A percentile compares a stretch with the other conserved stretches of the same genome.
phyloP scores from a whole-genome alignment of 208 protist species.

The Angomonas deanei region DNA sequence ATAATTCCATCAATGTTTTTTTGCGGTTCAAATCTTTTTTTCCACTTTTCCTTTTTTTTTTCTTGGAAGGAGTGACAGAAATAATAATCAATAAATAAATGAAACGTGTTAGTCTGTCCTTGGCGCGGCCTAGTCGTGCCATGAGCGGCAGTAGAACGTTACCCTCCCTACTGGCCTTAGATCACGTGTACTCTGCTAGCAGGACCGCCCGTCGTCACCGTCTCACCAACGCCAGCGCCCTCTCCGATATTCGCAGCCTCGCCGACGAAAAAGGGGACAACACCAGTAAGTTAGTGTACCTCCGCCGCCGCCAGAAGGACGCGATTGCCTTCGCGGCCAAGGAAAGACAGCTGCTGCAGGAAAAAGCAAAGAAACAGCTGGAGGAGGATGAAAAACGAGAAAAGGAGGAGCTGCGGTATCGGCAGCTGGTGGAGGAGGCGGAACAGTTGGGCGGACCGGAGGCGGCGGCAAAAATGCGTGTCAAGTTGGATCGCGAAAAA shows the following conservation, averaged over 20 bases:
- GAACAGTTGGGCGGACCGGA: constrained; percentile 35
- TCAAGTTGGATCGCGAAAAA: constrained; percentile 38
- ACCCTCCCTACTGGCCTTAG: too few relatives aligned
- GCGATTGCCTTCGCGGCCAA: constrained; percentile 68
- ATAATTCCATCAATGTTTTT: too few relatives aligned
- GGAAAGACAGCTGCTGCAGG: constrained; percentile 65
- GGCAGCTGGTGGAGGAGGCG: constrained; percentile 51
- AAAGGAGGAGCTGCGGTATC: constrained; percentile 36
- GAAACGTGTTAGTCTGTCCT: too few relatives aligned
- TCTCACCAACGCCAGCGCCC: constrained; percentile 68
- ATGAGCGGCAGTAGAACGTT: too few relatives aligned
- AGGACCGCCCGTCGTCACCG: constrained; percentile 24
- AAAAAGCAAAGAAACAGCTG: constrained; percentile 71
- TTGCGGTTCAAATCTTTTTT: too few relatives aligned
- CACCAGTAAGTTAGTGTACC: constrained; percentile 73
- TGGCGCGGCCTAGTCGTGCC: too few relatives aligned
- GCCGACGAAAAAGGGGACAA: constrained; percentile 56
- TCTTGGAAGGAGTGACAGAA: too few relatives aligned
- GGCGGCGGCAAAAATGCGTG: constrained; percentile 45
- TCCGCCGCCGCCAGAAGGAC: constrained; percentile 65
- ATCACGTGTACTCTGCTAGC: too few relatives aligned
- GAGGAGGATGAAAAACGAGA: constrained; percentile 33
- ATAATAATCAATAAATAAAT: too few relatives aligned
- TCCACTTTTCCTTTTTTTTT: too few relatives aligned
- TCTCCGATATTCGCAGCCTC: constrained; percentile 64